A percentile compares a stretch with the other conserved stretches of the same genome.
These are phyloP conservation scores for Citrus inodora DNA, from an alignment of 345 rosid species.

Conservation along the genomic window DNA sequence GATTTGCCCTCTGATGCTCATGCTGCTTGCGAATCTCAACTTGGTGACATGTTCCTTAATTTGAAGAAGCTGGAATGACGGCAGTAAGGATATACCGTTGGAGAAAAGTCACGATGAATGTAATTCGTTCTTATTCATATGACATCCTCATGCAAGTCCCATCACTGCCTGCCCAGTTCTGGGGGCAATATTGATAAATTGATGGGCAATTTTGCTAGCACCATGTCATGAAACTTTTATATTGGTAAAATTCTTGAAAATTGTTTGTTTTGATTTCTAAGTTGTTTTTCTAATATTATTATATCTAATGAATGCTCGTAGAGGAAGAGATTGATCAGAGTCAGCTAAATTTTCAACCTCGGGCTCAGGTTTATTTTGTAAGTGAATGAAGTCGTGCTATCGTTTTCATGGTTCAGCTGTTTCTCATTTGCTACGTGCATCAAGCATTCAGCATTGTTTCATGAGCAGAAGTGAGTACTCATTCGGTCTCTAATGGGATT, in stretches of 20 bases:
- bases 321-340: not conserved
- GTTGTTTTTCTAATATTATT: not conserved
- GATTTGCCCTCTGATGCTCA: constrained; percentile 45
- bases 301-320: not conserved
- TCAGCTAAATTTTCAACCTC: not conserved
- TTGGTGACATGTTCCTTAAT: constrained; percentile 53
- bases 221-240: not conserved
- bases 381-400: not conserved
- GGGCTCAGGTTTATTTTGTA: not conserved
- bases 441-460: not conserved
- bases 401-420: not conserved
- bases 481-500: no score
- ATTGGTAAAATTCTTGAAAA: not conserved
- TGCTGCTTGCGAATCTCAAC: constrained; percentile 63
- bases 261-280: not conserved
- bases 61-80: constrained; percentile 39
- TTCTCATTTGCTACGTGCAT: not conserved
- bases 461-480: no score
- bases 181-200: not conserved
- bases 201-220: not conserved
- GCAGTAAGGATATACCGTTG: not conserved
- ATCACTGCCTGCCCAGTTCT: not conserved
- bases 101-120: not conserved
- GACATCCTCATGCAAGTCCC: not conserved
- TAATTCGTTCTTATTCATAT: not conserved